phyloP scores from a whole-genome alignment of 495 filamentous ascomycete species.

The Talaromyces adpressus region DNA sequence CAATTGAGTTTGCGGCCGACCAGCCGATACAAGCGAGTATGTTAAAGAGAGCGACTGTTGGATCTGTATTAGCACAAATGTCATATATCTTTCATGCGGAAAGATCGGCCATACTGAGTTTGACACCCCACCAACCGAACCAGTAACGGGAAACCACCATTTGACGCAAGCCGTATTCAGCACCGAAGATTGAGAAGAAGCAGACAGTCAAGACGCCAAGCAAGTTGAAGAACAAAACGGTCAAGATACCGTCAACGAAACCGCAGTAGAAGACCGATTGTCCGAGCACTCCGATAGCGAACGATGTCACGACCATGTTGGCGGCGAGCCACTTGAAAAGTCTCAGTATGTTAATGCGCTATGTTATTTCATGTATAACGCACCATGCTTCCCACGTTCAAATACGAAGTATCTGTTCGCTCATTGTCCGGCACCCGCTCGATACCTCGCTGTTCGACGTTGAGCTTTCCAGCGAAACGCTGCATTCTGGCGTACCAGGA shows the following conservation, averaged over 20 bases:
- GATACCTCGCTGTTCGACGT: slow-evolving; percentile 73
- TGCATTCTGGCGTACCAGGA: slow-evolving; percentile 60
- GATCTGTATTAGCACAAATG: background rate
- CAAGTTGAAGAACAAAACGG: slow-evolving; percentile 72
- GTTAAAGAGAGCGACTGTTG: slow-evolving; percentile 64
- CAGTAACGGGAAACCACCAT: slow-evolving; percentile 82
- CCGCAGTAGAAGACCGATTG: slow-evolving; percentile 60
- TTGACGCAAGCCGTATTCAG: slow-evolving; percentile 71
- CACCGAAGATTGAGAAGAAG: slow-evolving; percentile 77
- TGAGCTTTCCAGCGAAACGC: slow-evolving; percentile 59
- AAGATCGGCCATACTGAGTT: slow-evolving; percentile 45
- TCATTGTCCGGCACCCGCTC: slow-evolving; percentile 74
- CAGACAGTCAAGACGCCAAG: slow-evolving; percentile 67
- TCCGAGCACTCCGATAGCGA: slow-evolving; percentile 72
- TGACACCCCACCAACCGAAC: slow-evolving; percentile 69
- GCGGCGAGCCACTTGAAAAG: slow-evolving; percentile 65
- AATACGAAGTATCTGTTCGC: slow-evolving; percentile 56
- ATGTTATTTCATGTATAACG: slow-evolving; percentile 18
- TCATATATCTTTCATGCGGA: background rate
- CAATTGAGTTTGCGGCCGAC: slow-evolving; percentile 70
- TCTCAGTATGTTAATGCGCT: background rate
- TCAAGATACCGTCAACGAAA: slow-evolving; percentile 71
- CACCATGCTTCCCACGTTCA: slow-evolving; percentile 73
- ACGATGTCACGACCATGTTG: slow-evolving; percentile 78
- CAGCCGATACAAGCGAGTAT: slow-evolving; percentile 71